Conservation (phyloP, 2,329 filamentous ascomycete species). For the Raffaelea arxii region DNA sequence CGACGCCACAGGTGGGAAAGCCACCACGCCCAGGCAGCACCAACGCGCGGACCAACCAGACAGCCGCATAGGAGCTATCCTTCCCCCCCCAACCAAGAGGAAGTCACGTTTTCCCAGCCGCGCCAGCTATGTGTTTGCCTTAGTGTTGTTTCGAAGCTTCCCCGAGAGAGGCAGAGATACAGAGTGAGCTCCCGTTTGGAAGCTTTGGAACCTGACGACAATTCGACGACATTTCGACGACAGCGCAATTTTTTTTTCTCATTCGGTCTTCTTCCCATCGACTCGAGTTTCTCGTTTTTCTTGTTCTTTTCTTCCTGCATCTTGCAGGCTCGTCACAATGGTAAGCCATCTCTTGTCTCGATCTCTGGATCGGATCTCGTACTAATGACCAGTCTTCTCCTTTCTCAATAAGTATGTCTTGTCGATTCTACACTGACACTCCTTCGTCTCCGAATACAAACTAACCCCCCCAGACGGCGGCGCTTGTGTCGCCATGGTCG, state of each 20-base stretch:
- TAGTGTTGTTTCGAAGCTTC: too few relatives aligned
- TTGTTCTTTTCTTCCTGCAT: too few relatives aligned
- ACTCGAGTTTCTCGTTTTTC: too few relatives aligned
- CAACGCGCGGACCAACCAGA: conserved; percentile 5
- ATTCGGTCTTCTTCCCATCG: too few relatives aligned
- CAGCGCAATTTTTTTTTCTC: too few relatives aligned
- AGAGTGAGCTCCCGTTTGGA: too few relatives aligned
- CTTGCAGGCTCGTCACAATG: too few relatives aligned
- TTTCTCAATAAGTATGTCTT: conserved; percentile 83
- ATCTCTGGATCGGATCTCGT: too few relatives aligned
- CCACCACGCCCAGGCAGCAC: background rate
- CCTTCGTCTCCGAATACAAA: background rate
- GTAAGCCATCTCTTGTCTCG: too few relatives aligned
- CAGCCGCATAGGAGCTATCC: background rate
- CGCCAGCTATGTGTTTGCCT: conserved; percentile 22
- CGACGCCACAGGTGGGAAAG: background rate
- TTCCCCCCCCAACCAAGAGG: background rate
- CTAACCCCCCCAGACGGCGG: conserved; percentile 54
- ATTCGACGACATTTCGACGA: too few relatives aligned
- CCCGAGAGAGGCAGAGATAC: too few relatives aligned
- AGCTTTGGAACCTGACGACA: too few relatives aligned
- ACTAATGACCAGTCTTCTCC: conserved; percentile 86
- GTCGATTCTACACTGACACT: background rate
- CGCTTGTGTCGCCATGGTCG: conserved; percentile 96
- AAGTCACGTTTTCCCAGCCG: conserved; percentile 12